Conservation (phyloP, 2,329 filamentous ascomycete species). For the Diaporthe capsici region DNA sequence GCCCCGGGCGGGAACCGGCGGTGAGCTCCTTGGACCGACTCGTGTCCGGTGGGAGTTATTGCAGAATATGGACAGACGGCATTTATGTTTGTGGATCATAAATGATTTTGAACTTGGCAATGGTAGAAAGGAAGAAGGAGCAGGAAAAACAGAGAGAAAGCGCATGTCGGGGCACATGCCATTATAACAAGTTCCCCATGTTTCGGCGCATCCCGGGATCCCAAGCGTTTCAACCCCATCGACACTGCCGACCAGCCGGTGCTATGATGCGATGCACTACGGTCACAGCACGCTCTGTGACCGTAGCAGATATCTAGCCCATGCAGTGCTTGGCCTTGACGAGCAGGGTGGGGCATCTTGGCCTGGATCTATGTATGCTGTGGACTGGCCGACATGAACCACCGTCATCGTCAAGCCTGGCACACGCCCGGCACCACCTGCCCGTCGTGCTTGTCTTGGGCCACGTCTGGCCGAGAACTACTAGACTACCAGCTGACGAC, state of each 20-base stretch:
- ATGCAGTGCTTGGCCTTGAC: constrained; percentile 3
- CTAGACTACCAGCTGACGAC: neutral
- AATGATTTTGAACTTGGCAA: neutral
- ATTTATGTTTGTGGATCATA: neutral
- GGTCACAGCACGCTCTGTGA: neutral
- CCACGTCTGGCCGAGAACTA: neutral
- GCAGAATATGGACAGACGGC: neutral
- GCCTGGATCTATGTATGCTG: neutral
- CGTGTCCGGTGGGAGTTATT: neutral
- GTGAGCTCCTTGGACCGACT: constrained; percentile 21
- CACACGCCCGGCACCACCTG: neutral
- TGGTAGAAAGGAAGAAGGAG: neutral
- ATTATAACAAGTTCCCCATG: constrained; percentile 20
- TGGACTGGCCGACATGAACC: neutral
- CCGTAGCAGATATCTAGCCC: constrained; percentile 13
- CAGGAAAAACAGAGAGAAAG: neutral
- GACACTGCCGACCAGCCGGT: constrained; percentile 20
- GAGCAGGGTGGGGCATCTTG: neutral
- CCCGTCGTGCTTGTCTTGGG: neutral
- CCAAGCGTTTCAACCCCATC: constrained; percentile 30
- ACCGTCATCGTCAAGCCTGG: neutral
- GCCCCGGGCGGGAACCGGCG: neutral
- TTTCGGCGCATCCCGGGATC: constrained; percentile 25
- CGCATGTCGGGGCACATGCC: constrained; percentile 8
- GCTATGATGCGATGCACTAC: constrained; percentile 5